Percentiles rank a stretch among this genome's conserved stretches.
phyloP scores from a whole-genome alignment of 2,329 filamentous ascomycete genomes.

The Stagonosporopsis rhizophila region DNA sequence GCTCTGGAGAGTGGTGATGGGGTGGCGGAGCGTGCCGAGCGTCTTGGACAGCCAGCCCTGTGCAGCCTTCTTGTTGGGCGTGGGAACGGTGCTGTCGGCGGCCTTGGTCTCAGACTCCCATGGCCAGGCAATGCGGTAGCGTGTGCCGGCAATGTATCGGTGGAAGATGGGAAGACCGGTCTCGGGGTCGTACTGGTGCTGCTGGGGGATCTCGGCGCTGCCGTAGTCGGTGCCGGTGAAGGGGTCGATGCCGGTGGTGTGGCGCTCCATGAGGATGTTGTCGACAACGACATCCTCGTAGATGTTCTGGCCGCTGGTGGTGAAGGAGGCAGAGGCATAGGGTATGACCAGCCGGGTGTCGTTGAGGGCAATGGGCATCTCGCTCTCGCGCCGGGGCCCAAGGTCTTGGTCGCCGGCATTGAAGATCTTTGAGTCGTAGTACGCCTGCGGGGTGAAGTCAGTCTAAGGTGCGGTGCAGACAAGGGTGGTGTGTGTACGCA shows the following conservation, averaged over 20 bases:
- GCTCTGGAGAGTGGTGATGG: slow-evolving; percentile 25
- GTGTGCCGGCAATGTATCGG: slow-evolving; percentile 47
- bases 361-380: slow-evolving; percentile 69
- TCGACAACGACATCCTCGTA: slow-evolving; percentile 63
- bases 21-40: slow-evolving; percentile 26
- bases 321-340: slow-evolving; percentile 56
- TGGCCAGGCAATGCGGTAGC: slow-evolving; percentile 40
- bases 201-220: slow-evolving; percentile 31
- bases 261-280: slow-evolving; percentile 39
- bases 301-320: slow-evolving; percentile 65
- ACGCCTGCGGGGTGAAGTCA: slow-evolving; percentile 47
- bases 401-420: slow-evolving; percentile 34
- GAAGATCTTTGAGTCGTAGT: slow-evolving; percentile 52
- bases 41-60: slow-evolving; percentile 24
- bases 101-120: slow-evolving; percentile 34
- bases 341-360: slow-evolving; percentile 83
- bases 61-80: slow-evolving; percentile 17
- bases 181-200: slow-evolving; percentile 41
- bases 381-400: slow-evolving; percentile 55
- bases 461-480: not conserved
- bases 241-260: slow-evolving; percentile 42
- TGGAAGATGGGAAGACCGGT: slow-evolving; percentile 41
- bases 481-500: slow-evolving; percentile 19
- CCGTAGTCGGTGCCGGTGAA: slow-evolving; percentile 41
- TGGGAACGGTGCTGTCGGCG: slow-evolving; percentile 10